Evolutionary conservation across 2,329 filamentous ascomycete genomes (phyloP), one percentile per base, ranked within the genome.

Genomic region (Gyromitra esculenta): DNA sequence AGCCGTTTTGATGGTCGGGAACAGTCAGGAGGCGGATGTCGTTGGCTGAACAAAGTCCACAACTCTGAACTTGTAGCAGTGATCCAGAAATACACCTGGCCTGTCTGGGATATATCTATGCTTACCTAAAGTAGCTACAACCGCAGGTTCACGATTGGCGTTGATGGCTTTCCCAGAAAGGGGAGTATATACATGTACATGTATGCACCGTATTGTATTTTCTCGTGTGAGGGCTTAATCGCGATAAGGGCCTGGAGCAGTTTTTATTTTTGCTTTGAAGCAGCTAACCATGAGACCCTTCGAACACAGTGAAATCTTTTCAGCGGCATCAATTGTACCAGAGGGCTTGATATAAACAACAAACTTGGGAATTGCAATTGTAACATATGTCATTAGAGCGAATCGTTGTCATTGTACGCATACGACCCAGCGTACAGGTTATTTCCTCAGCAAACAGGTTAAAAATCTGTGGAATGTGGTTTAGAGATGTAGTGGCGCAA

Each of bases 111-210:
- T 31, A 50, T 52, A 73, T 72, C 50, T 60, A 52, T 73, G 41
- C 54, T 39, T 73, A 54, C 63, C 56, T 25, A 48, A 56, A 74
- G 56, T 39, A 64, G 65, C 50, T 39, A 41, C 65, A 64, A 45
- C 59, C 59, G 71, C 56, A 74, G 56, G 71, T 63, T 74, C 45
- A 63, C n/a, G 65, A 64, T 70, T 75, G 59, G 63, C 18, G 45
- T 35, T 73, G 11, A 59, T 66, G 70, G 48, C 39, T 41, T 65
- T 35, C 43, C 35, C 21, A 21, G 43, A 57, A 57, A 57, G 35
- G 15, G 35, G 57, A 41, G 21, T 25, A 57, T 31, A 31, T 31
- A 31, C 25, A 31, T 31, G 25, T 31, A 31, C 25, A 31, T 31
- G 25, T 31, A 31, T 31, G 25, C 25, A 31, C 25, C 4, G 25